Percentiles rank a stretch among this genome's conserved stretches.
Conservation (phyloP, 1,284 basidiomycete genomes). For the Sanghuangporus baumii region DNA sequence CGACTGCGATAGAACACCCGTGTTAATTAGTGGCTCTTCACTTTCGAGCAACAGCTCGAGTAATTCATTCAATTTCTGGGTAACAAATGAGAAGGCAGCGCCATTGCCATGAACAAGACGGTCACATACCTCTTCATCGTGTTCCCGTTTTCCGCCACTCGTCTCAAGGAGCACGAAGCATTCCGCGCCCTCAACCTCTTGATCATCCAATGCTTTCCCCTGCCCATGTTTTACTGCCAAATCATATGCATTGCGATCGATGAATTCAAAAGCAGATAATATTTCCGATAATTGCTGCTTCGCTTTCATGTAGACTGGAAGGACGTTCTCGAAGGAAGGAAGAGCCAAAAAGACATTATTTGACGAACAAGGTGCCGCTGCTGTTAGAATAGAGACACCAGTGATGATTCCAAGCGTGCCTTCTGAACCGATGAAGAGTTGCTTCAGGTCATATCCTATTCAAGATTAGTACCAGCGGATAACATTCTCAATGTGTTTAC, state of each 20-base stretch:
- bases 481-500: slow-evolving; percentile 22
- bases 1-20: slow-evolving; percentile 91
- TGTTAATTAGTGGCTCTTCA: slow-evolving; percentile 74
- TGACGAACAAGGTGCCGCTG: slow-evolving; percentile 79
- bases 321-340: slow-evolving; percentile 68
- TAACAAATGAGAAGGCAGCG: slow-evolving; percentile 3
- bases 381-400: slow-evolving; percentile 93
- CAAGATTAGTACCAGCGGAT: neutral
- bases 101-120: neutral
- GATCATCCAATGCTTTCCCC: slow-evolving; percentile 57
- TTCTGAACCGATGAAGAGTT: slow-evolving; percentile 97
- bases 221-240: slow-evolving; percentile 77
- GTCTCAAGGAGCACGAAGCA: slow-evolving; percentile 96
- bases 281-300: slow-evolving; percentile 88
- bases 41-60: slow-evolving; percentile 78
- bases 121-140: slow-evolving; percentile 84
- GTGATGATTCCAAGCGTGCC: slow-evolving; percentile 96
- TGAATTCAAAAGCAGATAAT: slow-evolving; percentile 96
- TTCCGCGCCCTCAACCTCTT: slow-evolving; percentile 69
- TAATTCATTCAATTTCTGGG: slow-evolving; percentile 80
- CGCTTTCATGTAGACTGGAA: slow-evolving; percentile 63
- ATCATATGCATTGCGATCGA: slow-evolving; percentile 86
- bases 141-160: slow-evolving; percentile 88
- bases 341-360: slow-evolving; percentile 76
- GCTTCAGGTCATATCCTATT: slow-evolving; percentile 95